Evolutionary conservation across 2,329 filamentous ascomycete genomes (phyloP).

Genomic region (Talaromyces piceae): DNA sequence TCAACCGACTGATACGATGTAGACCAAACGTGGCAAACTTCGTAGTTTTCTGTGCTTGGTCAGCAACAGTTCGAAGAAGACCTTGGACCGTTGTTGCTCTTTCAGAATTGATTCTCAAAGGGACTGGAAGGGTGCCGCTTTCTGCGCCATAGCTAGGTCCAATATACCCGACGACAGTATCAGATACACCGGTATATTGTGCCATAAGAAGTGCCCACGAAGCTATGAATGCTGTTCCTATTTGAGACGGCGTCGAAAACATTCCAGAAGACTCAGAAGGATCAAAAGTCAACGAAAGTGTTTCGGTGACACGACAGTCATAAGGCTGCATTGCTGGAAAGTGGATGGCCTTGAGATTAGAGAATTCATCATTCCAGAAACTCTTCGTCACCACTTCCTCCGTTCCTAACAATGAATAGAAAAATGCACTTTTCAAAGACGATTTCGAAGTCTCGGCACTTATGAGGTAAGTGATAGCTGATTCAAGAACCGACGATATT

Average conservation of each 20-base stretch:
- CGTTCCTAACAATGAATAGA: neutral
- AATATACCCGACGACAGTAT: constrained; percentile 5
- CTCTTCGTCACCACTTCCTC: neutral
- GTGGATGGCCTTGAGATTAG: neutral
- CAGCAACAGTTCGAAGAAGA: neutral
- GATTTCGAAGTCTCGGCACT: neutral
- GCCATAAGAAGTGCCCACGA: constrained; percentile 5
- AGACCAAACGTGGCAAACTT: neutral
- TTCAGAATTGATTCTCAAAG: neutral
- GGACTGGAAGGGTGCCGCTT: neutral
- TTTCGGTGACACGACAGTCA: neutral
- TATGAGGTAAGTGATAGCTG: neutral
- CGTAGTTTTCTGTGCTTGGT: neutral
- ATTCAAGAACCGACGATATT: neutral
- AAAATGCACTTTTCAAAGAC: neutral
- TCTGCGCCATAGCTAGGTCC: constrained; percentile 2
- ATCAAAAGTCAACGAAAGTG: too few species aligned
- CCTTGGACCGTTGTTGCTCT: constrained; percentile 23
- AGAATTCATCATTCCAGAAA: neutral
- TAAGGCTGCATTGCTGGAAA: neutral
- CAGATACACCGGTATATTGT: constrained; percentile 1
- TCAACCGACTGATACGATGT: constrained; percentile 39
- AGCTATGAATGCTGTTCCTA: neutral
- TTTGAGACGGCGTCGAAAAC: neutral
- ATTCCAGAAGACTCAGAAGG: neutral